A percentile compares a stretch with the other conserved stretches of the same genome.
Evolutionary conservation across 2,329 filamentous ascomycete species (phyloP).

Genomic region (Ophiocordyceps australis): DNA sequence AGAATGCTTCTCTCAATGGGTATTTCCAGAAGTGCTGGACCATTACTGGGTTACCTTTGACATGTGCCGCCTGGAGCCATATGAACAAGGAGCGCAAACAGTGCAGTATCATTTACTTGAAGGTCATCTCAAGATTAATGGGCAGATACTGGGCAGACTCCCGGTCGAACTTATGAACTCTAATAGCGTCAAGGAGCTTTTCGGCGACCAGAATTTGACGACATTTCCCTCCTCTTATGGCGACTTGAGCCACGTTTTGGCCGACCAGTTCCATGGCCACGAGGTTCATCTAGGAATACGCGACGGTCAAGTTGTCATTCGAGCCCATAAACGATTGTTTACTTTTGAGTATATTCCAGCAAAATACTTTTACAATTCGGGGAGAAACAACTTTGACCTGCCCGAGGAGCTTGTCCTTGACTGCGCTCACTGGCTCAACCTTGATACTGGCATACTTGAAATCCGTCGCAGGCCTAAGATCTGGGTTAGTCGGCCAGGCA

Average conservation of each 20-base stretch:
- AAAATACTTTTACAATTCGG: constrained; percentile 11
- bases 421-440: constrained; percentile 43
- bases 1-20: not conserved
- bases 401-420: constrained; percentile 28
- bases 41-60: not conserved
- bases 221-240: constrained; percentile 29
- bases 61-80: too few species aligned
- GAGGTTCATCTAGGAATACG: constrained; percentile 35
- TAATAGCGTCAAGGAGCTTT: constrained; percentile 25
- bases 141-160: constrained; percentile 21
- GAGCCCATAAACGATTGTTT: constrained; percentile 9
- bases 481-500: constrained; percentile 8
- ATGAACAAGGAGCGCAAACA: too few species aligned
- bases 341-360: constrained; percentile 16
- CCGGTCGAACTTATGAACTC: constrained; percentile 29
- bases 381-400: constrained; percentile 20
- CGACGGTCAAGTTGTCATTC: constrained; percentile 19
- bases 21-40: not conserved
- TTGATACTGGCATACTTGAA: constrained; percentile 22
- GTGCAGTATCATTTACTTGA: constrained; percentile 15
- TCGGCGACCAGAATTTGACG: constrained; percentile 30
- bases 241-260: constrained; percentile 32
- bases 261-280: constrained; percentile 6
- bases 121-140: constrained; percentile 17
- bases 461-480: constrained; percentile 23